These are phyloP conservation scores for Candida vartiovaarae DNA, from an alignment of 805 yeast genomes.

Conservation along the genomic window DNA sequence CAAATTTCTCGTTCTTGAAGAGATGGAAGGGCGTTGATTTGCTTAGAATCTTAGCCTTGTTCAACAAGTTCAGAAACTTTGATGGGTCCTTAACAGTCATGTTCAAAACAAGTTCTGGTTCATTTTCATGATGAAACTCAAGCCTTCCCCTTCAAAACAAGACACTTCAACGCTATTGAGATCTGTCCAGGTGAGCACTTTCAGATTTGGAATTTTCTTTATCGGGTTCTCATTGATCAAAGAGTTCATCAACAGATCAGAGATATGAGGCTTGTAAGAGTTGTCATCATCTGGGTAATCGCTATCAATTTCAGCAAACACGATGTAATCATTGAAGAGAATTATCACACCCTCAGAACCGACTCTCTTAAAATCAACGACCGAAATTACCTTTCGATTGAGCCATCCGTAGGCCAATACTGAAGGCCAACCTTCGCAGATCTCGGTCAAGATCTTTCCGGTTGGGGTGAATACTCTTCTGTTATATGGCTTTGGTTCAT, in stretches of 20 bases:
- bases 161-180: conserved; percentile 50
- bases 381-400: conserved; percentile 75
- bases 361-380: conserved; percentile 42
- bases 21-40: conserved; percentile 84
- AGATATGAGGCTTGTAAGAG: conserved; percentile 43
- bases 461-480: conserved; percentile 82
- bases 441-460: conserved; percentile 78
- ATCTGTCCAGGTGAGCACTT: conserved; percentile 61
- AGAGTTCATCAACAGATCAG: conserved; percentile 87
- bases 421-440: conserved; percentile 83
- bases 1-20: conserved; percentile 44
- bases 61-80: conserved; percentile 48
- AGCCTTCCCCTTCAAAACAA: conserved; percentile 25
- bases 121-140: conserved; percentile 27
- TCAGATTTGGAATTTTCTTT: conserved; percentile 57
- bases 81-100: conserved; percentile 23
- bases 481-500: conserved; percentile 41
- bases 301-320: conserved; percentile 48
- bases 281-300: conserved; percentile 15
- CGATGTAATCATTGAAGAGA: conserved; percentile 72
- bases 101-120: conserved; percentile 9
- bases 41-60: conserved; percentile 65
- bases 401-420: conserved; percentile 87
- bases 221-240: conserved; percentile 80
- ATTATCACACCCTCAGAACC: conserved; percentile 49